Percentiles rank a stretch among this genome's conserved stretches.
Conservation (phyloP, 257 asterid species). For the Nicotiana tabacum region DNA sequence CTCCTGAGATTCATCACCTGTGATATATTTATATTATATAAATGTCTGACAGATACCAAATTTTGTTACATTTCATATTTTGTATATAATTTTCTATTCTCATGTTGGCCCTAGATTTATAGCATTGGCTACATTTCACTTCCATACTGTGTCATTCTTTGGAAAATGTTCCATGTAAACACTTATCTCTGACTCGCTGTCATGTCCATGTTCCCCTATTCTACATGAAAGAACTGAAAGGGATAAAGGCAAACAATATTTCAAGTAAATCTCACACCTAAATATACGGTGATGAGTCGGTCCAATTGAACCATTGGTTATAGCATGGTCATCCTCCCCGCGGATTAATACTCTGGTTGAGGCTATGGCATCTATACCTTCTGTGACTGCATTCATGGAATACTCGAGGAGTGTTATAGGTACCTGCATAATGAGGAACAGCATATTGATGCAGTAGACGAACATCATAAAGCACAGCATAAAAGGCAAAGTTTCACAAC, state of each 20-base stretch:
- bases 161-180: neutral
- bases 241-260: neutral
- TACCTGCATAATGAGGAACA: constrained; percentile 35
- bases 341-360: constrained; percentile 73
- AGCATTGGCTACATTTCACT: neutral
- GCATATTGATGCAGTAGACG: neutral
- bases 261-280: constrained; percentile 41
- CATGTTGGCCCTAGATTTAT: neutral
- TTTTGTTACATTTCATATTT: neutral
- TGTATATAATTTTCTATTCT: neutral
- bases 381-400: constrained; percentile 71
- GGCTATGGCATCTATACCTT: constrained; percentile 96
- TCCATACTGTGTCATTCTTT: neutral
- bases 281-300: constrained; percentile 50
- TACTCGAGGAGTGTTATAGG: constrained; percentile 80
- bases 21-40: neutral
- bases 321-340: constrained; percentile 25
- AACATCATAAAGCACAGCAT: neutral
- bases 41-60: neutral
- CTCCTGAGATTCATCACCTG: neutral
- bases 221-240: neutral
- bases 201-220: neutral
- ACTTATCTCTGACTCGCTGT: neutral
- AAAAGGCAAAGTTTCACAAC: neutral
- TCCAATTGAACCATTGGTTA: constrained; percentile 65